Evolutionary conservation across 306 rosid species (phyloP), one percentile per base, ranked within the genome.

Genomic region (Begonia peltatifolia): DNA sequence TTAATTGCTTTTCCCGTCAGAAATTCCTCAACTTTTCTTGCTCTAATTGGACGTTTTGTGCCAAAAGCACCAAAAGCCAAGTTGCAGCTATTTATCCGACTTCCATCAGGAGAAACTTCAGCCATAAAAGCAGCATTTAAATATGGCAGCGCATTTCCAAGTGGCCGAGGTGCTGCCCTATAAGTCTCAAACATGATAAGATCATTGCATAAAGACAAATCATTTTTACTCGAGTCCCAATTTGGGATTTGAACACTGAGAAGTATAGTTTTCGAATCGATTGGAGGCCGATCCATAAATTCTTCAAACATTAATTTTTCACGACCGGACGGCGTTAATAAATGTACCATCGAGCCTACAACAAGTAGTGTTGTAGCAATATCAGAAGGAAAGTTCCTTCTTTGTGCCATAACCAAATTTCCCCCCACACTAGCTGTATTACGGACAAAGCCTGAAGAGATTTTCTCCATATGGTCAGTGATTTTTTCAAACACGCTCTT

Each of bases 401-500:
- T 83, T 56, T 90, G 97, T 13, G 97, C 94, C 87, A 85, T 82
- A 58, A 90, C 79, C 70, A 90, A 63, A 79, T 90, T 90, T 14
- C 97, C 95, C 42, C 95, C 95, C 2, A 85, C 42, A 60, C 92
- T 90, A 9, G 80, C 97, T 1, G 90, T 77, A 49, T 80, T 90
- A 44, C 90, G 67, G 46, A 90, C 56, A 56, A 80, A 82, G 16
- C 71, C 69, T 0, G 94, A 48, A 46, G 94, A 94, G 61, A 90
- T 69, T 78, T 83, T 83, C 67, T 58, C 78, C 94, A 90, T 68
- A 60, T 90, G 94, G 30, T 65, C 67, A 14, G 94, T 67, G 63
- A 90, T 61, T 62, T 67, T 80, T 13, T 62, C 54, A 18, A 76
- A 74, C 59, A 80, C 70, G 59, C 66, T 44, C 52, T 22, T 74